Conservation (phyloP, 2,329 filamentous ascomycete species). For the Fusarium armeniacum region DNA sequence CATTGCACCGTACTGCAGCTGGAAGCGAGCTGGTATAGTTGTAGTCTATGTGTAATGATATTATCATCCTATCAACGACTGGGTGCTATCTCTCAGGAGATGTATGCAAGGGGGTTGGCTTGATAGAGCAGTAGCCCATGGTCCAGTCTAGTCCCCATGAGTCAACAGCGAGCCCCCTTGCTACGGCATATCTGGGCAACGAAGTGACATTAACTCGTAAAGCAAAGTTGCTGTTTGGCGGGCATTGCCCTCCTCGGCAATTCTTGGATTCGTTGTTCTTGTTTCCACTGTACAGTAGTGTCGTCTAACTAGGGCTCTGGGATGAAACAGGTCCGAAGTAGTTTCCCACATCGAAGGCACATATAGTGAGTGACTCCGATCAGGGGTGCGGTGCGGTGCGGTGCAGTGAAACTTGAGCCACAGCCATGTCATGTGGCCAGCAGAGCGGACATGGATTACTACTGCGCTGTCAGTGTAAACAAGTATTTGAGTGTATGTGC, state of each 20-base stretch:
- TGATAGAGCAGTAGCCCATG: slow-evolving; percentile 18
- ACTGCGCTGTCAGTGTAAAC: slow-evolving; percentile 14
- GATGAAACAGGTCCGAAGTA: slow-evolving; percentile 17
- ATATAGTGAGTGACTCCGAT: not conserved
- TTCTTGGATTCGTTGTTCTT: slow-evolving; percentile 32
- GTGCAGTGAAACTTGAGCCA: slow-evolving; percentile 18
- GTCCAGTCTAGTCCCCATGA: slow-evolving; percentile 14
- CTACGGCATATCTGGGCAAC: slow-evolving; percentile 25
- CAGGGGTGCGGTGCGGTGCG: slow-evolving; percentile 7
- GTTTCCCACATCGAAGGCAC: slow-evolving; percentile 9
- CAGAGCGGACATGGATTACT: slow-evolving; percentile 13
- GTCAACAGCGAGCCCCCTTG: slow-evolving; percentile 30
- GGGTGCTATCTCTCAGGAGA: slow-evolving; percentile 18
- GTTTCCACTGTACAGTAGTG: slow-evolving; percentile 8
- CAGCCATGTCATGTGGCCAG: slow-evolving; percentile 19
- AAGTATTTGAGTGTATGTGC: not conserved
- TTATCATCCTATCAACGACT: slow-evolving; percentile 36
- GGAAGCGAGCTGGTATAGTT: slow-evolving; percentile 17
- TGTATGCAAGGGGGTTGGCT: slow-evolving; percentile 26
- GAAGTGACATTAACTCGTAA: slow-evolving; percentile 32
- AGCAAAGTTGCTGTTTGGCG: slow-evolving; percentile 4
- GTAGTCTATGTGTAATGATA: slow-evolving; percentile 22
- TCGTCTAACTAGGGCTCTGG: slow-evolving; percentile 8
- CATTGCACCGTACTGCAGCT: slow-evolving; percentile 5
- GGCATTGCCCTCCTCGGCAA: slow-evolving; percentile 26